Percentiles rank a stretch among this genome's conserved stretches.
Evolutionary conservation across 2,329 filamentous ascomycete species (phyloP).

Genomic region (Phaeoacremonium minimum): DNA sequence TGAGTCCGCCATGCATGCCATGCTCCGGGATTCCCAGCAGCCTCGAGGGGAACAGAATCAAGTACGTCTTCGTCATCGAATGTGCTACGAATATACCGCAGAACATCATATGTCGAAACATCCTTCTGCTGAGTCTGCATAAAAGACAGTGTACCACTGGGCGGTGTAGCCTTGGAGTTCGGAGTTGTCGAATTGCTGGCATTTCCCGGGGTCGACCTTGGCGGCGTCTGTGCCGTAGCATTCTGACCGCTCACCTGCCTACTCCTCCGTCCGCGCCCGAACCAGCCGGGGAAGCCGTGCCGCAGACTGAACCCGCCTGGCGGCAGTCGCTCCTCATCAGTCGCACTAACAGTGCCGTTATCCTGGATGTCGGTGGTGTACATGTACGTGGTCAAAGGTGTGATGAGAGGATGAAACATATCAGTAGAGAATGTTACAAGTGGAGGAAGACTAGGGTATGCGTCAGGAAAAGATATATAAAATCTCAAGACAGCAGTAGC

Average conservation of each 20-base stretch:
- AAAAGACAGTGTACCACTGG: conserved; percentile 26
- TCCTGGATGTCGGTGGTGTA: conserved; percentile 77
- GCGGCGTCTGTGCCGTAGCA: conserved; percentile 10
- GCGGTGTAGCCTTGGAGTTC: conserved; percentile 19
- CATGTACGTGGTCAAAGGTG: conserved; percentile 90
- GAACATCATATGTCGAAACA: conserved; percentile 60
- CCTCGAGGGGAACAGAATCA: conserved; percentile 73
- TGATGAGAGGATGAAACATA: conserved; percentile 91
- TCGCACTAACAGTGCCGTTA: conserved; percentile 74
- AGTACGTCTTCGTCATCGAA: conserved; percentile 77
- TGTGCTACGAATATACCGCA: conserved; percentile 76
- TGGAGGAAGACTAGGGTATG: conserved; percentile 76
- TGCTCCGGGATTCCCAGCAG: conserved; percentile 83
- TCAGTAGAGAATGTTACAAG: conserved; percentile 86
- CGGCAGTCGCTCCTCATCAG: conserved; percentile 76
- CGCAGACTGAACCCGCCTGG: conserved; percentile 87
- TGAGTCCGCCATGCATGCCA: conserved; percentile 91
- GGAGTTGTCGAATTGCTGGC: conserved; percentile 22
- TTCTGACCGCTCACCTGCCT: conserved; percentile 38
- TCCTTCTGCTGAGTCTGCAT: conserved; percentile 34
- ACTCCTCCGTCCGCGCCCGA: conserved; percentile 53
- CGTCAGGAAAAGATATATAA: conserved; percentile 79
- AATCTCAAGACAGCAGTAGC: conserved; percentile 83
- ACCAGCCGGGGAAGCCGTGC: conserved; percentile 90
- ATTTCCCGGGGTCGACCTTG: conserved; percentile 16